Conservation (phyloP, 2,329 filamentous ascomycete genomes). For the Helotiales sp. region DNA sequence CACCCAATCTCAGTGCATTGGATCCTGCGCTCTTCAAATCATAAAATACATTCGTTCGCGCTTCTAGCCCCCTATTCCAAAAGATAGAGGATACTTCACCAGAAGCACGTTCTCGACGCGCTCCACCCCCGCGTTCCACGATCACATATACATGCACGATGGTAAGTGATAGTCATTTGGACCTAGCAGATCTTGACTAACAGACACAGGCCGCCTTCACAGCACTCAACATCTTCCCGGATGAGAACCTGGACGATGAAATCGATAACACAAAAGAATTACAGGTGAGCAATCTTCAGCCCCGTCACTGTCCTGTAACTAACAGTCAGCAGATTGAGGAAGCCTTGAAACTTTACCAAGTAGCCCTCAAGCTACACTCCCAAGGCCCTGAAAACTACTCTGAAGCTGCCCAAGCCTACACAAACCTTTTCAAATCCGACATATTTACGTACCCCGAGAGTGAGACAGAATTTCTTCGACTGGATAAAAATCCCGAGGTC, state of each 20-base stretch:
- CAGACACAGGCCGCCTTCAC: conserved; percentile 58
- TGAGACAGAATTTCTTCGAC: conserved; percentile 79
- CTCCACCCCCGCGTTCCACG: background rate
- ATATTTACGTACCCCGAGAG: conserved; percentile 94
- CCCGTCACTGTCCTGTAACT: conserved; percentile 15
- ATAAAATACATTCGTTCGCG: background rate
- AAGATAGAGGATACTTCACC: background rate
- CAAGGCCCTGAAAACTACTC: conserved; percentile 79
- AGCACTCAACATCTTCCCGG: conserved; percentile 91
- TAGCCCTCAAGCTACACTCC: conserved; percentile 86
- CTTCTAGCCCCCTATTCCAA: background rate
- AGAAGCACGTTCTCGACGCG: background rate
- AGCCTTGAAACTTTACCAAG: conserved; percentile 92
- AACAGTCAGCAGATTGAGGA: conserved; percentile 73
- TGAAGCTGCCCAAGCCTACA: conserved; percentile 81
- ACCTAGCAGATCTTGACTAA: conserved; percentile 2
- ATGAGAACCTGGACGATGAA: conserved; percentile 88
- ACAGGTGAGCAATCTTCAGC: conserved; percentile 55
- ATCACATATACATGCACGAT: conserved; percentile 3
- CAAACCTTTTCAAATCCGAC: conserved; percentile 84
- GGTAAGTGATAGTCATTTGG: background rate
- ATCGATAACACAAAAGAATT: conserved; percentile 95
- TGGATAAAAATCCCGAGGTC: conserved; percentile 59
- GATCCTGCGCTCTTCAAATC: background rate
- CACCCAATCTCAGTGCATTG: background rate